Percentiles rank a stretch among this genome's conserved stretches.
Conservation (phyloP, 2,329 filamentous ascomycete genomes). For the Aspergillus sp. region DNA sequence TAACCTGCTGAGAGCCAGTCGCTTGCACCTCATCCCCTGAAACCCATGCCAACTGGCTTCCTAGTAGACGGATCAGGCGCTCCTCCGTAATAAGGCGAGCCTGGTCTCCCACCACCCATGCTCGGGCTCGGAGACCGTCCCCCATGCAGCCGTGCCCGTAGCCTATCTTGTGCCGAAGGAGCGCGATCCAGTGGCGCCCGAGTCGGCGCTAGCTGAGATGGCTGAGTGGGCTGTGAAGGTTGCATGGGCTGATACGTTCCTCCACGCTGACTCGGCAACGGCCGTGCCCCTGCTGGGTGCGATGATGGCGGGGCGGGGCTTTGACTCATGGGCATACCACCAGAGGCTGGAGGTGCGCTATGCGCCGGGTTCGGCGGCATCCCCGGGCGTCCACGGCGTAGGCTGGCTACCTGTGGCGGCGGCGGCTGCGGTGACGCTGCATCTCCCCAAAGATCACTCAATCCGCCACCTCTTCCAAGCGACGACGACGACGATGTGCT, state of each 20-base stretch:
- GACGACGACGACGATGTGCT: constrained; percentile 21
- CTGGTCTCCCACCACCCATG: constrained; percentile 5
- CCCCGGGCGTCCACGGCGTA: constrained; percentile 26
- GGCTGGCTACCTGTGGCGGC: constrained; percentile 28
- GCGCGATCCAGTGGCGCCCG: constrained; percentile 23
- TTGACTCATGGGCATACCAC: constrained; percentile 10
- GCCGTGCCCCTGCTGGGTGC: constrained; percentile 38
- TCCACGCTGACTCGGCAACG: constrained; percentile 61
- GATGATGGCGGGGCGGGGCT: constrained; percentile 18
- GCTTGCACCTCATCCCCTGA: constrained; percentile 11
- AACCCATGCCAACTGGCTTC: constrained; percentile 23
- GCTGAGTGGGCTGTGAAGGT: no score
- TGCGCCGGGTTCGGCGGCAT: constrained; percentile 12
- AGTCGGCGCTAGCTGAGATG: constrained; percentile 22
- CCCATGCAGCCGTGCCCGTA: constrained; percentile 73
- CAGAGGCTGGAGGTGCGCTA: constrained; percentile 14
- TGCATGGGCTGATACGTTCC: constrained; percentile 72
- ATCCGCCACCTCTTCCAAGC: constrained; percentile 28
- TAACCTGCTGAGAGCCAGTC: background rate
- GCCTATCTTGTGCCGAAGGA: constrained; percentile 60
- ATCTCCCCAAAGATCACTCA: constrained; percentile 53
- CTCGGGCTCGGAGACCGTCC: constrained; percentile 25
- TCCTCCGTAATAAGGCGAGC: constrained; percentile 10
- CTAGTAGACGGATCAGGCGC: constrained; percentile 23
- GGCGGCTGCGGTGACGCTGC: constrained; percentile 22